These are phyloP conservation scores for Trichoderma simmonsii DNA, from an alignment of 2,329 filamentous ascomycete species.

Conservation along the genomic window DNA sequence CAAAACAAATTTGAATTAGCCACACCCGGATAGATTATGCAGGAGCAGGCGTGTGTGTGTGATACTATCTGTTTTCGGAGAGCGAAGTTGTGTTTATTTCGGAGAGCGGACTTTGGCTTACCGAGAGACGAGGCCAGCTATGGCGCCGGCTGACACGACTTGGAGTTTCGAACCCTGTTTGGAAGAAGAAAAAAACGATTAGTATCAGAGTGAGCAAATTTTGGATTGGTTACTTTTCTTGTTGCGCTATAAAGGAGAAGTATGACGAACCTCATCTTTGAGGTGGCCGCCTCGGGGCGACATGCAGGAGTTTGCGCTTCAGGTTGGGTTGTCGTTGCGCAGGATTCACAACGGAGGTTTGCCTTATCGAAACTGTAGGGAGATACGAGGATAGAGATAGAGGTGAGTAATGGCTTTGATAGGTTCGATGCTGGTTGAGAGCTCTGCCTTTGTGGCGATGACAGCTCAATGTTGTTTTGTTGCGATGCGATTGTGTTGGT, in stretches of 20 bases:
- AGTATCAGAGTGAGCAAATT: neutral
- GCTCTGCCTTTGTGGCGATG: neutral
- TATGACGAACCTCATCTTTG: slow-evolving; percentile 54
- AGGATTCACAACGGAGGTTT: neutral
- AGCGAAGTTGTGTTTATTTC: neutral
- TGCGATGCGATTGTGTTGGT: neutral
- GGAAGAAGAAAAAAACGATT: neutral
- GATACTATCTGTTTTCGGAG: neutral
- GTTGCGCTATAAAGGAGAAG: neutral
- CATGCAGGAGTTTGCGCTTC: slow-evolving; percentile 30
- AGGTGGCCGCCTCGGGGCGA: slow-evolving; percentile 42
- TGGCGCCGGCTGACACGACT: slow-evolving; percentile 54
- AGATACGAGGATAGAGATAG: neutral
- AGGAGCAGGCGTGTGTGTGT: neutral
- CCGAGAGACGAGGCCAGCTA: slow-evolving; percentile 85
- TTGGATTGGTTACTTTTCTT: neutral
- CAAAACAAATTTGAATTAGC: neutral
- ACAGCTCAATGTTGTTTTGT: neutral
- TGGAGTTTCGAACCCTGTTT: slow-evolving; percentile 53
- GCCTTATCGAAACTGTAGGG: slow-evolving; percentile 17
- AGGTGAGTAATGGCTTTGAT: neutral
- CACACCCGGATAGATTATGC: neutral
- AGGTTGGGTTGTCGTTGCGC: neutral
- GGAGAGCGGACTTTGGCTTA: slow-evolving; percentile 38
- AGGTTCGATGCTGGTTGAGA: neutral